phyloP scores from a whole-genome alignment of 192 early-diverging fungal species.

The Rhizophagus sp. region DNA sequence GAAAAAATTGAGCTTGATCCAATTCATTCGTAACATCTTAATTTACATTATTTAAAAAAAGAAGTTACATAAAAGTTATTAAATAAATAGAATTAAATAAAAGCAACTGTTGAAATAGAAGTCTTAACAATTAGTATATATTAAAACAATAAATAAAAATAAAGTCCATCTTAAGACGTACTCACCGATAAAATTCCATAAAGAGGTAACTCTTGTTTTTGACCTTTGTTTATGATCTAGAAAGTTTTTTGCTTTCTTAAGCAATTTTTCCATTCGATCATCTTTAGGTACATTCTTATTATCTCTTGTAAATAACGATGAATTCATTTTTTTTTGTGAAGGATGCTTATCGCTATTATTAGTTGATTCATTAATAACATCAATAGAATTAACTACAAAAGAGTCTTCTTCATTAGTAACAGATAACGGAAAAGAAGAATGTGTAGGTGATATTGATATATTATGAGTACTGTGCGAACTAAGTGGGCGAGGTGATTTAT shows the following conservation, averaged over 20 bases:
- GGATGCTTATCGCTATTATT: constrained; percentile 27
- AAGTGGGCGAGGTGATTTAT: neutral
- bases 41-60: constrained; percentile 3
- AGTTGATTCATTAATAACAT: neutral
- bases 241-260: constrained; percentile 75
- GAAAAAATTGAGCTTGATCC: constrained; percentile 77
- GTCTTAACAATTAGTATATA: constrained; percentile 6
- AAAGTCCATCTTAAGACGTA: neutral
- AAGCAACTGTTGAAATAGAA: neutral
- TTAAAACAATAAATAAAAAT: neutral
- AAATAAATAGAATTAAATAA: too few species aligned
- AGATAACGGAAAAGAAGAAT: neutral
- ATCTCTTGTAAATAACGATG: constrained; percentile 35
- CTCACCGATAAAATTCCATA: constrained; percentile 74
- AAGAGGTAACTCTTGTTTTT: constrained; percentile 63
- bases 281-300: constrained; percentile 34
- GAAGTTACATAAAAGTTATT: neutral
- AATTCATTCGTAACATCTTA: constrained; percentile 61
- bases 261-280: constrained; percentile 58
- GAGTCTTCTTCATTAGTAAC: constrained; percentile 17
- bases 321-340: constrained; percentile 31
- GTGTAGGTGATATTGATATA: neutral
- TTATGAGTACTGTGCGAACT: neutral
- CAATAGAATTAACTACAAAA: neutral
- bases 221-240: constrained; percentile 76